Base-by-base conservation (phyloP, 2,329 filamentous ascomycete genomes). In the Aureobasidium mangrovei region DNA sequence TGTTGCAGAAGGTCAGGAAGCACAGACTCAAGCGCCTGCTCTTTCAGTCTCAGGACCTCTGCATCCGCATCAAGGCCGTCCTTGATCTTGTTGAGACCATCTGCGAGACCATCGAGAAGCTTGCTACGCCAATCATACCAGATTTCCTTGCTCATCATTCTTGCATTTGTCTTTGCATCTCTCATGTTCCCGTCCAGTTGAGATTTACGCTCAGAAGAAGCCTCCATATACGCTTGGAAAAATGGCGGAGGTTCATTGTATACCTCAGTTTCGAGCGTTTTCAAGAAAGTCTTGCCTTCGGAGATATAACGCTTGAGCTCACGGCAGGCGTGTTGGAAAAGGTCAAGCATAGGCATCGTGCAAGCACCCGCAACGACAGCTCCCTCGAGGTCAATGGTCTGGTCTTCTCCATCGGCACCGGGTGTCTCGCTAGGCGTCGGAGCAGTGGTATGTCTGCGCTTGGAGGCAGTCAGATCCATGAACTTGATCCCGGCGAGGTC, bases 121-220 rank as follows among this genome's bases (percentile, higher is more conserved):
- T 93, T 91, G 77, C 88, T 91, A 39, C 93, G 85, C 93, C 93
- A 98, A 64, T 91, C 86, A 67, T 98, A 98, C 93, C 93, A 98
- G 75, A 93, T 91, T 55, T 88, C 89, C 67, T 96, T 96, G 72
- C 91, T 96, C 49, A 91, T 76, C 10, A 96, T 77, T 28, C 93
- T 82, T 12, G 91, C 89, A 67, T 95, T 87, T 0, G 89, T 91
- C 74, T 96, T 97, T 69, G 95, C 86, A 64, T 97, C 96, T 69
- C 95, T 93, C 76, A 98, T 93, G 66, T 97, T 91, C 60, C 88
- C 93, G 72, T 98, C 91, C 84, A 98, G 94, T 51, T 94, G 77
- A 3, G 82, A 72, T 64, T 88, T 90, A 66, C 95, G 83, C 58
- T 94, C 88, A 0, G 89, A 82, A 0, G 87, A 81, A 28, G 91